A percentile compares a stretch with the other conserved stretches of the same genome.
Evolutionary conservation across 352 stramenopile genomes (phyloP).

Genomic region (Vaucheria bursata): DNA sequence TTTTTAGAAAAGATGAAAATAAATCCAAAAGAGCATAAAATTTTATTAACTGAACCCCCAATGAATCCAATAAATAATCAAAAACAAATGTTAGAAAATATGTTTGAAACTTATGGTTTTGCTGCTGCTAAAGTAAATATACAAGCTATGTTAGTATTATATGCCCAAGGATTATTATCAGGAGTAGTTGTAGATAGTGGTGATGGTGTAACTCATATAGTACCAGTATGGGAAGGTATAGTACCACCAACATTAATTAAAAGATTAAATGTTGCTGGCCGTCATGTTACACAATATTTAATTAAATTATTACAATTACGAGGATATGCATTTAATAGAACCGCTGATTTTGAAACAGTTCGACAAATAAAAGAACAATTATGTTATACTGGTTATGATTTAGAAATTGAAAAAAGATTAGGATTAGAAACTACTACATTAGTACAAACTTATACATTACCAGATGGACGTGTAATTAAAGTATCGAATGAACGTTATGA

Average conservation of each 20-base stretch:
- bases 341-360: conserved; percentile 63
- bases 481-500: conserved; percentile 87
- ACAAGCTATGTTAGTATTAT: conserved; percentile 78
- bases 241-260: conserved; percentile 81
- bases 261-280: conserved; percentile 77
- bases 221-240: conserved; percentile 90
- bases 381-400: conserved; percentile 72
- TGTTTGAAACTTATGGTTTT: conserved; percentile 87
- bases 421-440: background rate
- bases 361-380: conserved; percentile 86
- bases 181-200: conserved; percentile 80
- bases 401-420: conserved; percentile 53
- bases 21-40: conserved; percentile 59
- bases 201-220: conserved; percentile 79
- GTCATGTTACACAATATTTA: conserved; percentile 82
- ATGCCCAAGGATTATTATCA: conserved; percentile 81
- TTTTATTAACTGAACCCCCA: conserved; percentile 80
- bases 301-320: conserved; percentile 59
- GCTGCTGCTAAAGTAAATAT: conserved; percentile 70
- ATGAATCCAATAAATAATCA: conserved; percentile 80
- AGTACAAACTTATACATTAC: conserved; percentile 62
- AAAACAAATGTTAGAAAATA: conserved; percentile 72
- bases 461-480: conserved; percentile 81
- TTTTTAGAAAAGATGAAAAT: conserved; percentile 72
- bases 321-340: conserved; percentile 63